Base-by-base conservation (phyloP, 2,329 filamentous ascomycete species). In the Ascochyta viciae-villosae region DNA sequence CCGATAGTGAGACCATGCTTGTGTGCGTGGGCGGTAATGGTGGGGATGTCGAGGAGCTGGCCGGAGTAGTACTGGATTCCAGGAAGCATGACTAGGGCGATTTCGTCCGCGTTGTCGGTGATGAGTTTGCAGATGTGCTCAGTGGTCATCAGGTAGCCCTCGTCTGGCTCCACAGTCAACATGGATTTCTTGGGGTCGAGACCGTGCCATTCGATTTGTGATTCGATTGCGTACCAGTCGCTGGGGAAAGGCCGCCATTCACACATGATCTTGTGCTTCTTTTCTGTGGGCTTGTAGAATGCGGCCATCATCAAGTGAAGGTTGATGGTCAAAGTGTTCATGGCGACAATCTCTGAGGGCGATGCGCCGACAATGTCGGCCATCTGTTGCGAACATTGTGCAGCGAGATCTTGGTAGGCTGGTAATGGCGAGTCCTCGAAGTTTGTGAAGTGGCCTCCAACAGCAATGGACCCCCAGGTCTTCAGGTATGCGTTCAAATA, bases 61-160 rank as follows among this genome's bases (percentile, higher is more conserved):
- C 92, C 92, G 1, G 89, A 93, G 77, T 96, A 96, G 79, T 92
- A 96, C 73, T 96, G 92, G 38, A 96, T 89, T 5, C 90, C 92
- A 0, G 92, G 91, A 0, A 96, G 85, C 8, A 96, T 83, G 1
- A 96, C 77, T 10, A 96, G 75, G 3, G 92, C 90, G 0, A 91
- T 86, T 13, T 85, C 84, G 0, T 86, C 81, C 34, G 88, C 89
- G 66, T 96, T 87, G 54, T 87, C 78, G 62, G 92, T 88, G 61
- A 96, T 96, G 8, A 85, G 80, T 2, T 82, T 79, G 12, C 93
- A 80, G 29, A 96, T 89, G 57, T 87, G 80, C 27, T 87, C 81
- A 0, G 90, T 96, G 0, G 84, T 81, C 51, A 96, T 56, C 58
- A 68, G 44, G 87, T 89, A 33, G 64, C 77, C 66, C 87, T 84